phyloP scores from a whole-genome alignment of 176 grass and related monocot species.

The Neostapfia colusana region DNA sequence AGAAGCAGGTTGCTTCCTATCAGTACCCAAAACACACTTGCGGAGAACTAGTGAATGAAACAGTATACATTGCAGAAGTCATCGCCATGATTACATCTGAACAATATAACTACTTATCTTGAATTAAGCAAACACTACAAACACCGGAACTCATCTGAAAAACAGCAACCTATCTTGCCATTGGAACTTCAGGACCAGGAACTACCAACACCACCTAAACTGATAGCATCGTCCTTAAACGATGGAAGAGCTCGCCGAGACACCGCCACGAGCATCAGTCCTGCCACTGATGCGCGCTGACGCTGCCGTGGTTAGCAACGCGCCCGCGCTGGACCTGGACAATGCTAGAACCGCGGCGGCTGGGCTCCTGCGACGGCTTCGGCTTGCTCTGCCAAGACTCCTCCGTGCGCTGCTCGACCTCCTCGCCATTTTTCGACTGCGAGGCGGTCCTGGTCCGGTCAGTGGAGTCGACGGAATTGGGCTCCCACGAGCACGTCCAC shows the following conservation, averaged over 20 bases:
- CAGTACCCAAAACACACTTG: neutral
- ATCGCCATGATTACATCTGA: constrained; percentile 45
- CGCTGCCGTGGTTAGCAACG: constrained; percentile 16
- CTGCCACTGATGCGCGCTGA: constrained; percentile 17
- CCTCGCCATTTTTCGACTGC: constrained; percentile 15
- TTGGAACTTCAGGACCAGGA: constrained; percentile 23
- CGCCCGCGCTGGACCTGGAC: constrained; percentile 37
- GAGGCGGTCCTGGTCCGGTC: constrained; percentile 55
- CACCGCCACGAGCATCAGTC: constrained; percentile 21
- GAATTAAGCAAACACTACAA: constrained; percentile 7
- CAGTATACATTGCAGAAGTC: constrained; percentile 50
- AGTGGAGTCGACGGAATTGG: constrained; percentile 66
- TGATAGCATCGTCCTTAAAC: constrained; percentile 1
- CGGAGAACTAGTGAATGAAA: constrained; percentile 19
- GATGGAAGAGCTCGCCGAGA: constrained; percentile 11
- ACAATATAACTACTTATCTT: constrained; percentile 45
- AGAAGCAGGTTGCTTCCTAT: no score
- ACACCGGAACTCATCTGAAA: constrained; percentile 35
- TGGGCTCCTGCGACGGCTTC: neutral
- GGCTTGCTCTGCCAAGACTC: no score
- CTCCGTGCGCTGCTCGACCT: no score
- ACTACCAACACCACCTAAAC: constrained; percentile 18
- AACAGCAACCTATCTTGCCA: constrained; percentile 69
- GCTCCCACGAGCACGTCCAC: constrained; percentile 73
- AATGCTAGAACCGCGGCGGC: constrained; percentile 20